phyloP scores from a whole-genome alignment of 2,329 filamentous ascomycete genomes.

The Lachnellula occidentalis region DNA sequence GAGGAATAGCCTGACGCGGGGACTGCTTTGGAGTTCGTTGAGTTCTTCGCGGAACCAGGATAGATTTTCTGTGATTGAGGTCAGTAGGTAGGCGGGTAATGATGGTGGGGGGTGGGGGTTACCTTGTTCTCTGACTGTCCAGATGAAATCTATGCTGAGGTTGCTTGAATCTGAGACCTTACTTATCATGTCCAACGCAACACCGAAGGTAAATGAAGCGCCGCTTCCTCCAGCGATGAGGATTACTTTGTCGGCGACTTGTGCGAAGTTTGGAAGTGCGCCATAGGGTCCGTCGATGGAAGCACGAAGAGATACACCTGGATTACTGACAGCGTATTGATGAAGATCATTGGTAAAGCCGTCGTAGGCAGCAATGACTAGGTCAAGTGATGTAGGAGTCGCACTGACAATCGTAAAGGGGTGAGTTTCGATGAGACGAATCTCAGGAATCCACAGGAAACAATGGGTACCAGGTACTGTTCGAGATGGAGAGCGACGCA shows the following conservation, averaged over 20 bases:
- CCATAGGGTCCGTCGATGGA: slow-evolving; percentile 58
- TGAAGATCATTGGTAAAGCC: slow-evolving; percentile 55
- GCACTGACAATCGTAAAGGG: slow-evolving; percentile 55
- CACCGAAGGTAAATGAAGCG: slow-evolving; percentile 51
- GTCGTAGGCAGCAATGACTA: slow-evolving; percentile 52
- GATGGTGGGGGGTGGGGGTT: background rate
- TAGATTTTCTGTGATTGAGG: slow-evolving; percentile 11
- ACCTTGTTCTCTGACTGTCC: slow-evolving; percentile 44
- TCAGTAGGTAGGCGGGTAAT: background rate
- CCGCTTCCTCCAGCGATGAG: slow-evolving; percentile 57
- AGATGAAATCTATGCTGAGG: slow-evolving; percentile 41
- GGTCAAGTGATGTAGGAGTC: slow-evolving; percentile 39
- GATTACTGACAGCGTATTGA: slow-evolving; percentile 43
- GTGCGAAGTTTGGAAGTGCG: slow-evolving; percentile 44
- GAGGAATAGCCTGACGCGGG: slow-evolving; percentile 28
- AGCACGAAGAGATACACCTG: slow-evolving; percentile 43
- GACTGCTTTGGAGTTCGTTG: slow-evolving; percentile 24
- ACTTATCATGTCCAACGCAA: slow-evolving; percentile 42
- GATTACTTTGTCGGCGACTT: slow-evolving; percentile 48
- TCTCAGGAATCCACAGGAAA: slow-evolving; percentile 57
- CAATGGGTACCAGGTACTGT: slow-evolving; percentile 54
- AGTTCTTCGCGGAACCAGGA: slow-evolving; percentile 25
- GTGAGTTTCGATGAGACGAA: slow-evolving; percentile 54
- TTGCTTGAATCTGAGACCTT: slow-evolving; percentile 32
- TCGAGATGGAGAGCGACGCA: slow-evolving; percentile 42